Evolutionary conservation across 305 asterid species (phyloP), one percentile per base, ranked within the genome.

Genomic region (Plantago rigida): DNA sequence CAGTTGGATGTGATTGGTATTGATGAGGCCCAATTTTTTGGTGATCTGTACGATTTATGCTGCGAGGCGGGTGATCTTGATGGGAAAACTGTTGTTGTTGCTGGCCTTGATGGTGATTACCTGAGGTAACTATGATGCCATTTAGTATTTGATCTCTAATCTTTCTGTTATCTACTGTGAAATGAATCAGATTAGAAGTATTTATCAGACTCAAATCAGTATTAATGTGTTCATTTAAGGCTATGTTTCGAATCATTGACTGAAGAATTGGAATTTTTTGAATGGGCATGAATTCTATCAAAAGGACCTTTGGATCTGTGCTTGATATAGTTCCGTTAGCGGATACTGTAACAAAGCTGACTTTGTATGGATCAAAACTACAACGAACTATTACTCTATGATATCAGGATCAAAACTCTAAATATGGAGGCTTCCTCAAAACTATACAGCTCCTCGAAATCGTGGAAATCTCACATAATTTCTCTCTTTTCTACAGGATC

Each of bases 21-120:
- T 0, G 95, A 89, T 66, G 97, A 89, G 69, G 92, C 97, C 54
- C 93, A 89, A 52, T 85, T 89, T 63, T 89, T 89, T 13, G 87
- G 77, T 1, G 97, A 90, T 48, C 93, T 90, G 13, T 85, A 90
- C 56, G 93, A 83, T 51, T 90, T 87, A 68, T 90, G 94, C 81
- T 71, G 77, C 5, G 81, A 83, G 64, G 94, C 85, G 3, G 95
- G 91, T 60, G 97, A 90, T 84, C 59, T 72, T 63, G 94, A 90
- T 62, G 89, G 90, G 10, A 87, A 87, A 76, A 82, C 41, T 24
- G 68, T 90, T 1, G 74, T 87, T 7, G 77, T 87, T 71, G 97
- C 97, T 62, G 95, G 97, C 62, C 90, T 89, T 14, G 97, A 89
- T 60, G 95, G 96, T n/a, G 96, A 90, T 75, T 90, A 83, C 76